These are phyloP conservation scores for Ordospora colligata DNA, from an alignment of 371 early-diverging fungal genomes.

Conservation along the genomic window DNA sequence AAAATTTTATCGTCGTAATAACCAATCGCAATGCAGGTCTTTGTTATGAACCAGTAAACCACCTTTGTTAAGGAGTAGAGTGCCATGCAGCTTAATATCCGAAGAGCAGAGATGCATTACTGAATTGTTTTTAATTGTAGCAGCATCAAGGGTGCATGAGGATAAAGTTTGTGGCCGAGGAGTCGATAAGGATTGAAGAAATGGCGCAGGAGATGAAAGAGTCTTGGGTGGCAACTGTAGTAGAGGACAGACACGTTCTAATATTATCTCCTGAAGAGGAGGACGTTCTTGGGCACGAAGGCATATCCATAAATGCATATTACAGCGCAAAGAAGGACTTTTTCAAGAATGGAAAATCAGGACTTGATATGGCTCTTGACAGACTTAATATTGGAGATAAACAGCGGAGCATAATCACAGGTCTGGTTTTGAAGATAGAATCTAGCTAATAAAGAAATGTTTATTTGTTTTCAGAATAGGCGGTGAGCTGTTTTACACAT, in stretches of 20 bases:
- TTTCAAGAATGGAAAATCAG: background rate
- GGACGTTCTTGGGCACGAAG: background rate
- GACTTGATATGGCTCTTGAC: background rate
- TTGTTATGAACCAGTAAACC: background rate
- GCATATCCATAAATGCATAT: background rate
- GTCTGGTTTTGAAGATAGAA: background rate
- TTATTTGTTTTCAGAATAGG: too few species aligned
- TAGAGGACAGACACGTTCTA: background rate
- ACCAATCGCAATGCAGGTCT: background rate
- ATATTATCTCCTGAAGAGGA: background rate
- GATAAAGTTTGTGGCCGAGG: background rate
- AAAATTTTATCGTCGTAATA: constrained; percentile 10
- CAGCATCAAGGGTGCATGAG: background rate
- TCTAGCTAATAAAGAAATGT: background rate
- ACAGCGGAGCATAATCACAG: background rate
- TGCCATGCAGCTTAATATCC: background rate
- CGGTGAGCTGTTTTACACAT: background rate
- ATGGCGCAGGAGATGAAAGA: background rate
- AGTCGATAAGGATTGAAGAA: background rate
- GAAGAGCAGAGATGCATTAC: background rate
- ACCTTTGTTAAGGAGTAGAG: background rate
- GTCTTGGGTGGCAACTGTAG: background rate
- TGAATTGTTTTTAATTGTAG: background rate
- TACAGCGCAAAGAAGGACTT: background rate
- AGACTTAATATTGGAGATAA: background rate